Conservation (phyloP, 768 basidiomycete species). For the Cystobasidium onofrii region DNA sequence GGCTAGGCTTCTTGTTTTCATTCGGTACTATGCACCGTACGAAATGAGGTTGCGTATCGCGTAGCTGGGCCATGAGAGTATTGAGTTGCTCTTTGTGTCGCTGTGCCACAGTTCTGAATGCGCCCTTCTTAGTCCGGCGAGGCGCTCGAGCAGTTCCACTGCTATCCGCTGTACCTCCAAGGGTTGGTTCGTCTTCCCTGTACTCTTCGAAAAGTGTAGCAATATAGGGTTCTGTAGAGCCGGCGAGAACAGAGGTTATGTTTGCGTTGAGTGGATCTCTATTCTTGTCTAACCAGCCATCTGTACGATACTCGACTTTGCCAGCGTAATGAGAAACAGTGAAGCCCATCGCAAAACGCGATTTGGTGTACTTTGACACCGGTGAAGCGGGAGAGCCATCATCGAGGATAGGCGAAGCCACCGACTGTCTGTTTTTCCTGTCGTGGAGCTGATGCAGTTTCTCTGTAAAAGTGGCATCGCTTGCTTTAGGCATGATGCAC, state of each 20-base stretch:
- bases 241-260: conserved; percentile 74
- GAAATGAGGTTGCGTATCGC: conserved; percentile 93
- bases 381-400: conserved; percentile 47
- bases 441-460: conserved; percentile 58
- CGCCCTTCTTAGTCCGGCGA: conserved; percentile 70
- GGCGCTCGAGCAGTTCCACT: conserved; percentile 42
- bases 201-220: conserved; percentile 77
- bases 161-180: conserved; percentile 19
- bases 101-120: conserved; percentile 90
- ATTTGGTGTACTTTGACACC: conserved; percentile 64
- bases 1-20: conserved; percentile 74
- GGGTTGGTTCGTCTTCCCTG: conserved; percentile 49
- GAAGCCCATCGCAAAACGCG: conserved; percentile 79
- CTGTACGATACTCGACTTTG: conserved; percentile 87
- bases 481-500: conserved; percentile 99
- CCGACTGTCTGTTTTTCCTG: not conserved
- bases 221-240: conserved; percentile 72
- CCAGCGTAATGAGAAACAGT: conserved; percentile 93
- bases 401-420: conserved; percentile 40
- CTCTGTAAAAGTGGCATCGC: conserved; percentile 85
- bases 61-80: conserved; percentile 80
- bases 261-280: conserved; percentile 97
- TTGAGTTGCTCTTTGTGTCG: conserved; percentile 91
- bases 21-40: conserved; percentile 98
- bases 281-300: conserved; percentile 98